Conservation (phyloP, 306 rosid species). For the Comarum palustre region DNA sequence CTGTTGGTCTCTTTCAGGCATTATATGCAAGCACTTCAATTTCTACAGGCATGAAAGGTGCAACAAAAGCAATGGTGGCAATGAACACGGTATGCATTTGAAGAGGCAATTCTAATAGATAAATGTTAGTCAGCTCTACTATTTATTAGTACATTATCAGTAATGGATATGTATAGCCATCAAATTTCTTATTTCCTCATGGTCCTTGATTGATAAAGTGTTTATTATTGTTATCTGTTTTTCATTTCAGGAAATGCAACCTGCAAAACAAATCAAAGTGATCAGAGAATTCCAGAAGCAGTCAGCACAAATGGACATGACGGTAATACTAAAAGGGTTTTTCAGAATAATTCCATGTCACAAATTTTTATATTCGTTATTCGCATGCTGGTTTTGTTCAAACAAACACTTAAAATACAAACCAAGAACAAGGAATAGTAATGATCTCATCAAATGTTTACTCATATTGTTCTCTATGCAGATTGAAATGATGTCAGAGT, state of each 20-base stretch:
- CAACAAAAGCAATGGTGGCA: constrained; percentile 96
- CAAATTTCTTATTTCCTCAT: not conserved
- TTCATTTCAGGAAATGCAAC: constrained; percentile 87
- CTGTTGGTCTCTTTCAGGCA: constrained; percentile 49
- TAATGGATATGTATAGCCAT: not conserved
- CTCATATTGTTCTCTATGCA: constrained; percentile 32
- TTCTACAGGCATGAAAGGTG: constrained; percentile 97
- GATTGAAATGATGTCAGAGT: constrained; percentile 99
- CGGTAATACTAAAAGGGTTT: constrained; percentile 47
- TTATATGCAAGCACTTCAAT: constrained; percentile 89
- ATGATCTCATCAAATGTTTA: not conserved
- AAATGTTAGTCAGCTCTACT: not conserved
- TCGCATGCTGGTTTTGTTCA: constrained; percentile 1
- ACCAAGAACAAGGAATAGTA: not conserved
- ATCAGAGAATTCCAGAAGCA: constrained; percentile 83
- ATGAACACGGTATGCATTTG: constrained; percentile 72
- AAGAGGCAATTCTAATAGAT: constrained; percentile 8
- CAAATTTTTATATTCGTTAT: not conserved
- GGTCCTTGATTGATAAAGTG: not conserved
- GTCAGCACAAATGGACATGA: constrained; percentile 94
- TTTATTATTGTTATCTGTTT: constrained; percentile 20
- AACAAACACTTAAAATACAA: not conserved
- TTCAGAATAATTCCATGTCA: not conserved
- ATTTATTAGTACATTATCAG: not conserved
- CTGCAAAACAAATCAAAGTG: constrained; percentile 90